phyloP scores from a whole-genome alignment of 1,139 yeast genomes.

The Hansenula anomala region DNA sequence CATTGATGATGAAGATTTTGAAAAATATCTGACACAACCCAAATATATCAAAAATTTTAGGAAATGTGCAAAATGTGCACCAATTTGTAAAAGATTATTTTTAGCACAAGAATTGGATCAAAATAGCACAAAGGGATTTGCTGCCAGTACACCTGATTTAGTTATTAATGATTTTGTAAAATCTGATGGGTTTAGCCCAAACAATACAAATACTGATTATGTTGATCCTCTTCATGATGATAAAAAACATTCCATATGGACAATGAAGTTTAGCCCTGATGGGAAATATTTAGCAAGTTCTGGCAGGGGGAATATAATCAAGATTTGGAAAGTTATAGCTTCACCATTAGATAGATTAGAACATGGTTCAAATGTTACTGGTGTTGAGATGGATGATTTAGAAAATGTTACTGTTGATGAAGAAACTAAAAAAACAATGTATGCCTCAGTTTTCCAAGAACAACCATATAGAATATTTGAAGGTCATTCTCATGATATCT shows the following conservation, averaged over 20 bases:
- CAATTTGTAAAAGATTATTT: constrained; percentile 52
- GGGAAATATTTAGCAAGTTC: constrained; percentile 84
- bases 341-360: constrained; percentile 60
- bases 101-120: constrained; percentile 72
- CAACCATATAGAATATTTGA: constrained; percentile 54
- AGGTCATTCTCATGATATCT: constrained; percentile 68
- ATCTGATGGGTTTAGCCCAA: constrained; percentile 1
- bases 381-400: not conserved
- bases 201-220: no score
- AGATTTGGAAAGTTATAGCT: constrained; percentile 77
- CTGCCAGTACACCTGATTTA: not conserved
- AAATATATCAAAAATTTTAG: constrained; percentile 47
- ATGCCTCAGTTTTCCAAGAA: constrained; percentile 82
- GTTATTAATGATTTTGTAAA: constrained; percentile 2
- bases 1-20: constrained; percentile 28
- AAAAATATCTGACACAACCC: constrained; percentile 42
- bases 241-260: constrained; percentile 53
- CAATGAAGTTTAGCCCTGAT: constrained; percentile 68
- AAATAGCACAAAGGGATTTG: constrained; percentile 3
- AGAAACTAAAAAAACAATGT: constrained; percentile 16
- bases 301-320: constrained; percentile 64
- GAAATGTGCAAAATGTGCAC: constrained; percentile 40
- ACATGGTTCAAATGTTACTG: constrained; percentile 19
- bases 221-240: constrained; percentile 4
- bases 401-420: constrained; percentile 1